Base-by-base conservation (phyloP, 768 basidiomycete genomes). In the Mycena filopes region DNA sequence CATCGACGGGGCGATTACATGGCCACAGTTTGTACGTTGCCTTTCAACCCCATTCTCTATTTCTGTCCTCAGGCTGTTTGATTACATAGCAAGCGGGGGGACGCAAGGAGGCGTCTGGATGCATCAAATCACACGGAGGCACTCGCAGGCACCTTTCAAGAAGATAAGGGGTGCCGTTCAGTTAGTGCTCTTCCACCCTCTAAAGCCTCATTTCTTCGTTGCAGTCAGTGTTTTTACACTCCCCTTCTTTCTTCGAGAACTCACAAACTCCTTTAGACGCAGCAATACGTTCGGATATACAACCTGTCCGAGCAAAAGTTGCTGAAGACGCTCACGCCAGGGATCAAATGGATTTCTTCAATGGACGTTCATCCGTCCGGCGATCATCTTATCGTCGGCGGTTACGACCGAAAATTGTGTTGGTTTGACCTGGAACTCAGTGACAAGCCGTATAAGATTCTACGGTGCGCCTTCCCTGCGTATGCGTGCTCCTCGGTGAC, bases 341-440 rank as follows among this genome's bases (percentile, higher is more conserved):
- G 96, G 56, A 93, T 97, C 68, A 90, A 89, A 75, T 99, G 97
- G 97, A 98, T 99, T 74, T 98, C 96, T 38, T 93, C 89, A 12
- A 91, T 99, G 90, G 96, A 99, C 75, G 86, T 99, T 26, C 98
- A 99, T 78, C 94, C 97, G 23, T 91, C 92, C 54, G 95, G 95
- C 29, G 96, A 99, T 73, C 96, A 99, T 82, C 82, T 99, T 65
- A 95, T 99, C 66, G 94, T 99, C 53, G 98, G 98, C 63, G 95
- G 95, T 49, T 99, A 99, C 77, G 98, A 99, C 81, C 91, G 93
- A 70, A 98, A 98, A 77, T 81, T 99, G 18, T 96, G 95, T 77
- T 99, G 98, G 98, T 99, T 99, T 77, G 98, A 99, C 81, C 83
- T 99, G 69, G 98, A 99, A 73, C 88, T 99, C 59, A 94, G 92